Base-by-base conservation (phyloP, 2,329 filamentous ascomycete species). In the Beauveria varroae region DNA sequence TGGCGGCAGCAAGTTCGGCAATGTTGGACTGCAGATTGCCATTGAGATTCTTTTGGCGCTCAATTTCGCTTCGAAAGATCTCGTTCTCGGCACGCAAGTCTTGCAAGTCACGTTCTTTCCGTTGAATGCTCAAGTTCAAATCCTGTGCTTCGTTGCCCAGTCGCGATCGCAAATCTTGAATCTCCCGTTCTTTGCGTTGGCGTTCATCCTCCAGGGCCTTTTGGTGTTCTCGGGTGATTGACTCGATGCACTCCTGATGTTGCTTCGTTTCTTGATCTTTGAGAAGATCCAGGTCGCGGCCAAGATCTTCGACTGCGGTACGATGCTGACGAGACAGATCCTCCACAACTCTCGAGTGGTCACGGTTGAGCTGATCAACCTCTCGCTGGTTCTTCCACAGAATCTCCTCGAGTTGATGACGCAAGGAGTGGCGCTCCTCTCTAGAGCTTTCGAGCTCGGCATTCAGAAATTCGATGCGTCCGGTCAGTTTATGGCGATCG, bases 221-320 rank as follows among this genome's bases (percentile, higher is more conserved):
- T 44, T 86, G 82, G 64, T 89, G 79, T 51, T 82, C 83, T 58
- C 84, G 80, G 67, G 85, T 83, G 40, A 91, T 67, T 5, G 85
- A 82, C 6, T 86, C 83, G 18, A 93, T 69, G 57, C 90, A 87
- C 58, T 90, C 86, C 63, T 85, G 81, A 65, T 93, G 86, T 51
- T 82, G 79, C 61, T 81, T 84, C 16, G 81, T 76, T 44, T 79
- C 74, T 74, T 78, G 64, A 65, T 74, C 71, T 75, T 74, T 74
- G 5, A 75, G 54, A 34, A 68, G 69, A 16, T 73, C 70, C 6
- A 76, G 78, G 61, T 86, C 82, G 57, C 82, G 76, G 57, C 71
- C 75, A 49, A 79, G 62, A 3, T 72, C 68, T 9, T 75, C 73
- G 2, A 75, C 68, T 18, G 69, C 67, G 40, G 65, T 65, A 34